phyloP scores from a whole-genome alignment of 2,329 filamentous ascomycete genomes.

The Diaporthe batatas region DNA sequence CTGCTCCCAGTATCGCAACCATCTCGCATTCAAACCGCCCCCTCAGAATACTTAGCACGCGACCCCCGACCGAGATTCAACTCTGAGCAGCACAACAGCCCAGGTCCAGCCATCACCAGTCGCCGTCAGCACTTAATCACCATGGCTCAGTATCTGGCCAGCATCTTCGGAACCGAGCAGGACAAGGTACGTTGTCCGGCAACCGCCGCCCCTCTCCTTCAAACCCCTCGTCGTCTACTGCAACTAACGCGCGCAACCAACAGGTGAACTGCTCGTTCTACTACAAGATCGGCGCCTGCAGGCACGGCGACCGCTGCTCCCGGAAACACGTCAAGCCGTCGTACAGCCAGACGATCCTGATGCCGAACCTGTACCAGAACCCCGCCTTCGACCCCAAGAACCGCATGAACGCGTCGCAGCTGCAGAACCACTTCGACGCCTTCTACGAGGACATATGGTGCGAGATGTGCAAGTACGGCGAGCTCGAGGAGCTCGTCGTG shows the following conservation, averaged over 20 bases:
- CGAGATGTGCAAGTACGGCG: constrained; percentile 98
- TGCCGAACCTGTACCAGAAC: constrained; percentile 99
- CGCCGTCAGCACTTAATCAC: constrained; percentile 43
- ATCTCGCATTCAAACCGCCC: neutral
- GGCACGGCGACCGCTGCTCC: constrained; percentile 97
- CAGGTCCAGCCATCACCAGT: constrained; percentile 18
- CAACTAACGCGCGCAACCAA: constrained; percentile 41
- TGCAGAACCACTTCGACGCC: constrained; percentile 99
- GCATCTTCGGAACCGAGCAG: constrained; percentile 99
- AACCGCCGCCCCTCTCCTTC: neutral
- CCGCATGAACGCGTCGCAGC: constrained; percentile 95
- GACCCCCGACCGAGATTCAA: constrained; percentile 34
- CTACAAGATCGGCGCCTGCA: constrained; percentile 99
- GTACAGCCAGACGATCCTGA: constrained; percentile 96
- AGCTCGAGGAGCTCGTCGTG: constrained; percentile 96
- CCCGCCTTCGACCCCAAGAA: constrained; percentile 96
- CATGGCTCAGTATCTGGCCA: constrained; percentile 99
- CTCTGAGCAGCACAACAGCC: neutral
- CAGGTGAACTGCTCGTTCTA: constrained; percentile 98
- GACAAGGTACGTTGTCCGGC: constrained; percentile 72
- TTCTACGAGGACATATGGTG: constrained; percentile 99
- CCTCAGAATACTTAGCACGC: neutral
- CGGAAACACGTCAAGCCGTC: constrained; percentile 99
- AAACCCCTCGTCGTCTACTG: constrained; percentile 2
- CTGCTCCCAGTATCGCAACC: neutral